Evolutionary conservation across 2,329 filamentous ascomycete species (phyloP).

Genomic region (Epichloe brachyelytri): DNA sequence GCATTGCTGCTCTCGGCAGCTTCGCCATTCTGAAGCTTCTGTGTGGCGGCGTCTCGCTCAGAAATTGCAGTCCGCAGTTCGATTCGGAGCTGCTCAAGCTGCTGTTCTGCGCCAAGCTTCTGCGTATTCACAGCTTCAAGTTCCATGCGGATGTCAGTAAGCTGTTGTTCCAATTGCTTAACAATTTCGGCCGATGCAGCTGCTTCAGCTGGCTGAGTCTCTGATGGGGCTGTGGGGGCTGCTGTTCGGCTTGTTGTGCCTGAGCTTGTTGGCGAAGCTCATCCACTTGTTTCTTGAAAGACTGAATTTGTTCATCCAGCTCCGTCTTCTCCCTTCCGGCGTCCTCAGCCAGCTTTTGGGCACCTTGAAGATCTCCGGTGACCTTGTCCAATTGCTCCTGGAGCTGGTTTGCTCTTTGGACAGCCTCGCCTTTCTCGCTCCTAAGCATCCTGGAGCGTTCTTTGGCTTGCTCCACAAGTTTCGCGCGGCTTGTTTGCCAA

Average conservation of each 20-base stretch:
- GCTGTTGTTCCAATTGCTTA: slow-evolving; percentile 34
- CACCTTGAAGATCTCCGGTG: slow-evolving; percentile 41
- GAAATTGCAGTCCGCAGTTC: slow-evolving; percentile 50
- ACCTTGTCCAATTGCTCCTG: slow-evolving; percentile 36
- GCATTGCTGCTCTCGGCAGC: slow-evolving; percentile 7
- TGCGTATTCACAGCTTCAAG: slow-evolving; percentile 54
- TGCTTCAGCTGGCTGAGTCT: slow-evolving; percentile 18
- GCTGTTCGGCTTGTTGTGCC: slow-evolving; percentile 14
- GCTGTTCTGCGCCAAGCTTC: slow-evolving; percentile 54
- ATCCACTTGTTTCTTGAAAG: slow-evolving; percentile 30
- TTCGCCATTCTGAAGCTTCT: slow-evolving; percentile 21
- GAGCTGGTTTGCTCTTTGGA: slow-evolving; percentile 38
- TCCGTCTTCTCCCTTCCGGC: slow-evolving; percentile 20
- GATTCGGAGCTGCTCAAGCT: slow-evolving; percentile 38
- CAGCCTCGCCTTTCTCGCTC: slow-evolving; percentile 38
- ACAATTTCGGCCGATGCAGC: slow-evolving; percentile 33
- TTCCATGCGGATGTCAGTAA: slow-evolving; percentile 40
- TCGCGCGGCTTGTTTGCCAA: slow-evolving; percentile 40
- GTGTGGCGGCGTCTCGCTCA: slow-evolving; percentile 50
- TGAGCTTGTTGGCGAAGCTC: slow-evolving; percentile 24
- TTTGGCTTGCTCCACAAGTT: slow-evolving; percentile 50
- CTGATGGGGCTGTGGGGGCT: slow-evolving; percentile 4
- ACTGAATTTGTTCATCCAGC: slow-evolving; percentile 29
- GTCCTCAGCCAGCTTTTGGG: slow-evolving; percentile 24
- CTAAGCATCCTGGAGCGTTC: slow-evolving; percentile 42